Evolutionary conservation across 805 yeast genomes (phyloP).

Genomic region (Ogataea methanolica): DNA sequence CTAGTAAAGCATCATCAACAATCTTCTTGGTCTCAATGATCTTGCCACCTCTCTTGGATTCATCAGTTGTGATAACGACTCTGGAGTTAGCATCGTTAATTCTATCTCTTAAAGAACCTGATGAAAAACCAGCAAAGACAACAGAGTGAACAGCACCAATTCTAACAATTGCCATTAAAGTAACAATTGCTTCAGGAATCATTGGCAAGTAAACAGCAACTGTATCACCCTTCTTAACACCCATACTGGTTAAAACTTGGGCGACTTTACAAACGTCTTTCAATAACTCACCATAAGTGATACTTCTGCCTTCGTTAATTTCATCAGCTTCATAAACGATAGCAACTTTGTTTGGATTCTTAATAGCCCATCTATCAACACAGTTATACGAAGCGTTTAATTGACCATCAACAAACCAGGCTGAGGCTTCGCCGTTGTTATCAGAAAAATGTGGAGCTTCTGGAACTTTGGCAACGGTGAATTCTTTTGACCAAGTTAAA

Average conservation of each 20-base stretch:
- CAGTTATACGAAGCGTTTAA: slow-evolving; percentile 87
- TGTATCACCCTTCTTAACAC: slow-evolving; percentile 86
- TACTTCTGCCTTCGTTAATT: slow-evolving; percentile 60
- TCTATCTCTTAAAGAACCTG: slow-evolving; percentile 89
- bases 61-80: slow-evolving; percentile 91
- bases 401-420: slow-evolving; percentile 80
- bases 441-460: slow-evolving; percentile 37
- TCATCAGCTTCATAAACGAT: slow-evolving; percentile 94
- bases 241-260: slow-evolving; percentile 75
- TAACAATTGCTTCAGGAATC: slow-evolving; percentile 94
- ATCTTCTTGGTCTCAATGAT: slow-evolving; percentile 87
- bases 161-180: slow-evolving; percentile 91
- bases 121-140: slow-evolving; percentile 93
- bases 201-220: slow-evolving; percentile 96
- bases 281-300: slow-evolving; percentile 84
- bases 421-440: slow-evolving; percentile 45
- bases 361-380: slow-evolving; percentile 92
- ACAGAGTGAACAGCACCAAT: slow-evolving; percentile 96
- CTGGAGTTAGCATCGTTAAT: slow-evolving; percentile 81
- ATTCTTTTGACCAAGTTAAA: slow-evolving; percentile 51
- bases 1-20: slow-evolving; percentile 87
- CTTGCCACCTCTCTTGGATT: slow-evolving; percentile 94
- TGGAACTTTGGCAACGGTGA: slow-evolving; percentile 44
- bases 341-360: slow-evolving; percentile 79
- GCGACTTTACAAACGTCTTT: slow-evolving; percentile 84